phyloP scores from a whole-genome alignment of 2,329 filamentous ascomycete species.

The Verticillium nubilum region DNA sequence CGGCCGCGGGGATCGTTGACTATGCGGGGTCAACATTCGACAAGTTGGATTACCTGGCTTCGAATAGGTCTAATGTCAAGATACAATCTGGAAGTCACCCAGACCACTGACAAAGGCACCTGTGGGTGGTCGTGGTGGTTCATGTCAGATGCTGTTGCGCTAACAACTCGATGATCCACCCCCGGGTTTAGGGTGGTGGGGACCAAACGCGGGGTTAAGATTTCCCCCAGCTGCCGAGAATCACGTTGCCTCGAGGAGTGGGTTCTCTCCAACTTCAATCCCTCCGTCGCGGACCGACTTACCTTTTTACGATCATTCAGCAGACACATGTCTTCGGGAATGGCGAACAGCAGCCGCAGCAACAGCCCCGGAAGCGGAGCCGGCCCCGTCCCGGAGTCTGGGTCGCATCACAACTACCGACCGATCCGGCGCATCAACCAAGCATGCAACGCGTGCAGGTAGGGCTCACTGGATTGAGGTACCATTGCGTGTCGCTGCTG shows the following conservation, averaged over 20 bases:
- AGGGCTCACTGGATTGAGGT: background rate
- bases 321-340: background rate
- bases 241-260: background rate
- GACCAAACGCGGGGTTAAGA: background rate
- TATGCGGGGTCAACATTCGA: background rate
- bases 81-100: no score
- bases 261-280: background rate
- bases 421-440: slow-evolving; percentile 1
- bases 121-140: background rate
- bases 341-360: background rate
- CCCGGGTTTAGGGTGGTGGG: background rate
- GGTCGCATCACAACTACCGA: background rate
- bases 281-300: background rate
- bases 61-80: no score
- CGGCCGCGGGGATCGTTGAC: background rate
- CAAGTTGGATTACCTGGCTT: no score
- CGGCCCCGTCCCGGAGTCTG: background rate
- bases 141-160: background rate
- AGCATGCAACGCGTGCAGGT: slow-evolving; percentile 2
- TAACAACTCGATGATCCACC: background rate
- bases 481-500: background rate
- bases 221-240: background rate
- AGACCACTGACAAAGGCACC: no score
- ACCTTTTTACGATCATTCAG: no score
- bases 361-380: background rate